Percentiles rank a stretch among this genome's conserved stretches.
Conservation (phyloP, 176 grass and related monocot species). For the Puccinellia tenuiflora region DNA sequence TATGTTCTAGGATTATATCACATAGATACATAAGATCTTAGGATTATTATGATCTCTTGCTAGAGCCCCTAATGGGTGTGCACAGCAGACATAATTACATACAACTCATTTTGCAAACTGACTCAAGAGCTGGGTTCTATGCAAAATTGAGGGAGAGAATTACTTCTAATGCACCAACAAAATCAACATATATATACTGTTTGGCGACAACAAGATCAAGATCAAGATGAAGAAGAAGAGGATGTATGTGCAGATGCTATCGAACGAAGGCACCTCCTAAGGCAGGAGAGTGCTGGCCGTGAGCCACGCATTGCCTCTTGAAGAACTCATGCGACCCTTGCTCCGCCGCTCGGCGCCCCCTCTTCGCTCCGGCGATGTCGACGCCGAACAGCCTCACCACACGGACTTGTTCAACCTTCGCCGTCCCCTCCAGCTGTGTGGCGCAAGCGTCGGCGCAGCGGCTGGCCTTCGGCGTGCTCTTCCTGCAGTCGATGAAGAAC, state of each 20-base stretch:
- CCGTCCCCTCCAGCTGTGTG: background rate
- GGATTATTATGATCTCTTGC: background rate
- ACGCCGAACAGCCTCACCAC: slow-evolving; percentile 63
- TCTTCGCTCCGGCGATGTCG: slow-evolving; percentile 50
- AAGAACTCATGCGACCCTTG: background rate
- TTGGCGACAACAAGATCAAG: too few species aligned
- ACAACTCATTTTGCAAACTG: slow-evolving; percentile 8
- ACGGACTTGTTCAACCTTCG: slow-evolving; percentile 19
- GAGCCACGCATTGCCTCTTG: slow-evolving; percentile 40
- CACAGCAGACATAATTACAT: slow-evolving; percentile 10
- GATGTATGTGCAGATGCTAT: slow-evolving; percentile 1
- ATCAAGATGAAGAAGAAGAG: background rate
- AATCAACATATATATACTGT: too few species aligned
- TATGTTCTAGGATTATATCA: background rate
- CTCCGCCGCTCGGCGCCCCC: slow-evolving; percentile 10
- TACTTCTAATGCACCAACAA: background rate
- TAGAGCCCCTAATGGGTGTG: slow-evolving; percentile 11
- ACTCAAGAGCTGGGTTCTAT: background rate
- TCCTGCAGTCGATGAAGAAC: slow-evolving; percentile 78
- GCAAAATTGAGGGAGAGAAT: slow-evolving; percentile 4
- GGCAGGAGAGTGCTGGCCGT: slow-evolving; percentile 19
- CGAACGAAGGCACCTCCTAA: slow-evolving; percentile 51
- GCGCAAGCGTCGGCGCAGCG: background rate
- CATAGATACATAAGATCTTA: slow-evolving; percentile 3
- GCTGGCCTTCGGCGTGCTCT: background rate